These are phyloP conservation scores for Rhizopogon rudus DNA, from an alignment of 768 basidiomycete species.

Conservation along the genomic window DNA sequence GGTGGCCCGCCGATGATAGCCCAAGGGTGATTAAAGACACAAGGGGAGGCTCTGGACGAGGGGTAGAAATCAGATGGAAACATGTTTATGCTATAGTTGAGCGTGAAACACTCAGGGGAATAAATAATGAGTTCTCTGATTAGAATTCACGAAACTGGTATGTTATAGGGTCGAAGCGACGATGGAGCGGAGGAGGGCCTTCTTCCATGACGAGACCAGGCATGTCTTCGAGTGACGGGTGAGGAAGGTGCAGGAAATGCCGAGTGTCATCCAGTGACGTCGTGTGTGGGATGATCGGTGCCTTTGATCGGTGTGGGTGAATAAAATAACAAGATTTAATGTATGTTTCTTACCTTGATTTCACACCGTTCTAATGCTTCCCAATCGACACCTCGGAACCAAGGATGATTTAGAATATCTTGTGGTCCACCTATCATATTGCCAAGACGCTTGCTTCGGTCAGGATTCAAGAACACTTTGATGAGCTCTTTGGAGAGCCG, in stretches of 20 bases:
- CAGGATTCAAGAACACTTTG: slow-evolving; percentile 83
- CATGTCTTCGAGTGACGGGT: slow-evolving; percentile 74
- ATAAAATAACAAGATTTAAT: not conserved
- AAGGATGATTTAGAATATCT: slow-evolving; percentile 87
- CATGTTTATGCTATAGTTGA: slow-evolving; percentile 23
- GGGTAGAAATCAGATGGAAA: not conserved
- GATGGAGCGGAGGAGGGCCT: slow-evolving; percentile 49
- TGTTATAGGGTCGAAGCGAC: slow-evolving; percentile 60
- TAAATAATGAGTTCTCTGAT: slow-evolving; percentile 15
- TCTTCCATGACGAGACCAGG: slow-evolving; percentile 72
- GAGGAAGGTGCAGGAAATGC: slow-evolving; percentile 76
- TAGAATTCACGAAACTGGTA: slow-evolving; percentile 78
- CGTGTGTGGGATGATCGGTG: slow-evolving; percentile 82
- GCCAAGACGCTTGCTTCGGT: slow-evolving; percentile 86
- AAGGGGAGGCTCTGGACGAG: not conserved
- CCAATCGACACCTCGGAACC: slow-evolving; percentile 97
- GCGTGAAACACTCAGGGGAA: slow-evolving; percentile 4
- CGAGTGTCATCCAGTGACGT: slow-evolving; percentile 79
- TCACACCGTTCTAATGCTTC: slow-evolving; percentile 79
- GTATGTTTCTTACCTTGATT: slow-evolving; percentile 58
- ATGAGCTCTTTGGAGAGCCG: slow-evolving; percentile 86
- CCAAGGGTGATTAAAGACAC: slow-evolving; percentile 4
- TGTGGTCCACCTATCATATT: slow-evolving; percentile 91
- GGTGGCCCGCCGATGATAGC: not conserved
- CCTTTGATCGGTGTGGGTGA: slow-evolving; percentile 37